Base-by-base conservation (phyloP, 805 yeast species). In the Ogataea trehaloabstinens region DNA sequence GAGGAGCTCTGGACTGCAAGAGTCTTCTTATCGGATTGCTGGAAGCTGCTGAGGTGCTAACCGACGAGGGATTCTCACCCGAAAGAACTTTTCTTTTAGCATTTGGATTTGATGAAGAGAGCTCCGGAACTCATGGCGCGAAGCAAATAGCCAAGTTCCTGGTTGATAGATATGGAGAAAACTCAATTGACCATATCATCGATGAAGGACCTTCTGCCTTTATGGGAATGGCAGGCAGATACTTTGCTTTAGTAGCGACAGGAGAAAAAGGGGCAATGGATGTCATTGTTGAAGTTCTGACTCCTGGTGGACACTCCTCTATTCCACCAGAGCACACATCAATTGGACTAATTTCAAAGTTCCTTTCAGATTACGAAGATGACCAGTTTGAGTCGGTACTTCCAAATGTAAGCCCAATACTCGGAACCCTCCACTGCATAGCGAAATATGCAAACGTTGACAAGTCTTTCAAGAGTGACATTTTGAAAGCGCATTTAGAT, bases 51-150 rank as follows among this genome's bases (percentile, higher is more conserved):
- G 87, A 82, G 52, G 57, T 64, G 34, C 59, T 83, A 24, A 53
- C 85, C 20, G 51, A 62, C 24, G 51, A 55, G 20, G 70, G 68
- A 15, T 83, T 70, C 61, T 40, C 55, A 30, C 86, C 89, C n/a
- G 58, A 69, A 37, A 75, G 95, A 60, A 71, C 86, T 2, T 57
- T 85, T 12, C 45, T 86, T 8, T 55, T 82, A 2, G 78, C 85
- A 0, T 77, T 81, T 53, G 95, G 95, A 1, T 83, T 76, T 49
- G 95, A 87, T 54, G 95, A 86, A 64, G 95, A 87, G 56, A 71
- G 75, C 27, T 68, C 76, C 25, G 95, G 95, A 4, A 42, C 47
- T 15, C 58, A 66, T 6, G 90, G 91, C 37, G 95, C 95, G 5
- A 48, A 55, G 1, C 38, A 60, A n/a, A 63, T 86, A 15, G 69